Evolutionary conservation across 805 yeast species (phyloP), one percentile per base, ranked within the genome.

Genomic region (Hanseniaspora mollemarum): DNA sequence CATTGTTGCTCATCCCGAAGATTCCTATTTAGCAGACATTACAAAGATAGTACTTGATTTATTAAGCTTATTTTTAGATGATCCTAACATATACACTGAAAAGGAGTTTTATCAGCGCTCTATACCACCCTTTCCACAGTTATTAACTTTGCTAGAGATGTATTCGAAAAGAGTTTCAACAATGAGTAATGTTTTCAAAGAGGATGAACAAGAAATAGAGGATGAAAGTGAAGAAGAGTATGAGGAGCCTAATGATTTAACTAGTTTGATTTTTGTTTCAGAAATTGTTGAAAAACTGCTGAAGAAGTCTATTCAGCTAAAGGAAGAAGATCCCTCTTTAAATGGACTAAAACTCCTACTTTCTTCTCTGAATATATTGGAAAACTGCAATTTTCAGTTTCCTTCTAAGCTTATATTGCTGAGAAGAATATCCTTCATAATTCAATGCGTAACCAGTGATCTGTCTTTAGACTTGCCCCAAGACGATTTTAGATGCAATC

Each of bases 321-420:
- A 31, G 3, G 44, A 32, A 3, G 44, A 39, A 46, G 44, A 39
- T 24, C 39, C 22, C n/a, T 31, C 31, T 10, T 18, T 46, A 4
- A 33, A 26, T 21, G 32, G 31, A 19, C 25, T 38, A 25, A 22
- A 25, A 12, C 9, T 40, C 9, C 26, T 49, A 2, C 32, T 49
- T 5, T 18, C 18, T 13, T 21, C 38, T 8, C 31, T 49, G n/a
- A 25, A 31, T 6, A 19, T 28, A n/a, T 33, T 49, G 7, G 52
- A 49, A 36, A 38, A 31, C 25, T 42, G 37, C 15, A 24, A n/a
- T 15, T 41, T 45, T 15, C 43, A 39, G 18, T 51, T 51, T 26
- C 46, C 50, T 13, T 51, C 53, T 1, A 64, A 60, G 37, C 51
- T 65, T 22, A 64, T 65, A n/a, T 49, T 59, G 1, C 58, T 62